phyloP scores from a whole-genome alignment of 345 rosid genomes.

The Gossypium mustelinum region DNA sequence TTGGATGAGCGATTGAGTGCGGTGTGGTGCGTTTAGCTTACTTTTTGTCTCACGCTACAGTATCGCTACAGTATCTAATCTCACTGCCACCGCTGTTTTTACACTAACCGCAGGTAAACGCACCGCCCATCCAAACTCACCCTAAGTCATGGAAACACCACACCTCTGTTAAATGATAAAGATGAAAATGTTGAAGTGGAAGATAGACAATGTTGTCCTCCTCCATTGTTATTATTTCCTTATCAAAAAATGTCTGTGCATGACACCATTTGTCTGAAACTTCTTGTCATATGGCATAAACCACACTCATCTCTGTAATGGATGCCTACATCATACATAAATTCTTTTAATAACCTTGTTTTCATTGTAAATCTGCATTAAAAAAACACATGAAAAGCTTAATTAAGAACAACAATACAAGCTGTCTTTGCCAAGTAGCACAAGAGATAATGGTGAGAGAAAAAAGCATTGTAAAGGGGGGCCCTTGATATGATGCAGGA shows the following conservation, averaged over 20 bases:
- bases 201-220: conserved; percentile 19
- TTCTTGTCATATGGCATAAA: conserved; percentile 5
- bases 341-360: neutral
- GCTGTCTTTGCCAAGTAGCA: conserved; percentile 14
- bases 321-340: neutral
- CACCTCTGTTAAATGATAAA: no score
- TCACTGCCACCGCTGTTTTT: no score
- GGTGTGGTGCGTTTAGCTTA: no score
- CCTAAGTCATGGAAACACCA: no score
- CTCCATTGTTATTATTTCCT: conserved; percentile 7
- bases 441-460: conserved; percentile 16
- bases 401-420: neutral
- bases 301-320: neutral
- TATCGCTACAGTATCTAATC: no score
- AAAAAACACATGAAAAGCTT: neutral
- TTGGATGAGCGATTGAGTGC: no score
- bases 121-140: no score
- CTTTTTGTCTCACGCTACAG: no score
- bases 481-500: conserved; percentile 24
- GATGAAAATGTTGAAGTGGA: conserved; percentile 15
- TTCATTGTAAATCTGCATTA: neutral
- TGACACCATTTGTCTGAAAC: conserved; percentile 18
- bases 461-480: conserved; percentile 16
- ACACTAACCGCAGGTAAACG: no score
- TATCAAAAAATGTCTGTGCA: neutral